These are phyloP conservation scores for Leishmania mexicana DNA, from an alignment of 208 protist species.

Conservation along the genomic window DNA sequence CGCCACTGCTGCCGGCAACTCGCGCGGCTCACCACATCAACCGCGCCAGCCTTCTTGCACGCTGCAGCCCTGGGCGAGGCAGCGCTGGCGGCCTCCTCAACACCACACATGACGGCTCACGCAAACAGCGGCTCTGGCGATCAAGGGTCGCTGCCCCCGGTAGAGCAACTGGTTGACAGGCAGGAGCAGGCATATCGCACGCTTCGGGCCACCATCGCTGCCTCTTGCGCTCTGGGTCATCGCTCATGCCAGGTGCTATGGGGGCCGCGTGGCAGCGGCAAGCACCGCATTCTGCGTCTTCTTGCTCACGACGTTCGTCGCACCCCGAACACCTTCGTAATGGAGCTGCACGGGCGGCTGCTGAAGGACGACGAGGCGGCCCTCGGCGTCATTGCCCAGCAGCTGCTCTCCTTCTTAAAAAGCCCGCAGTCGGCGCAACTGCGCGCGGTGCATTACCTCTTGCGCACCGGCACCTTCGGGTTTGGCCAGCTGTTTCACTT, in stretches of 20 bases:
- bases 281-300: constrained; percentile 73
- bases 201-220: constrained; percentile 72
- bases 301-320: constrained; percentile 60
- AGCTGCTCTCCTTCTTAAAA: constrained; percentile 66
- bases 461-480: constrained; percentile 69
- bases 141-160: not conserved
- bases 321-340: constrained; percentile 52
- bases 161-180: constrained; percentile 17
- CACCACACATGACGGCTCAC: not conserved
- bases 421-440: constrained; percentile 54
- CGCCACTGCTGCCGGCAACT: constrained; percentile 37
- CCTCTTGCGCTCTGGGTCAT: constrained; percentile 69
- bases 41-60: constrained; percentile 21
- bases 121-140: not conserved
- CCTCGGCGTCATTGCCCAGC: constrained; percentile 61
- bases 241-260: constrained; percentile 81
- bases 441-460: constrained; percentile 50
- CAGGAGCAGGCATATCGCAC: constrained; percentile 66
- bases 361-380: constrained; percentile 71
- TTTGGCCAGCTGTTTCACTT: constrained; percentile 85
- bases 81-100: constrained; percentile 1
- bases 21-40: constrained; percentile 27
- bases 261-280: constrained; percentile 72
- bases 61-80: constrained; percentile 28
- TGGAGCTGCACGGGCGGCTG: constrained; percentile 69